These are phyloP conservation scores for Venturia oleaginea DNA, from an alignment of 2,329 filamentous ascomycete genomes.

Conservation along the genomic window DNA sequence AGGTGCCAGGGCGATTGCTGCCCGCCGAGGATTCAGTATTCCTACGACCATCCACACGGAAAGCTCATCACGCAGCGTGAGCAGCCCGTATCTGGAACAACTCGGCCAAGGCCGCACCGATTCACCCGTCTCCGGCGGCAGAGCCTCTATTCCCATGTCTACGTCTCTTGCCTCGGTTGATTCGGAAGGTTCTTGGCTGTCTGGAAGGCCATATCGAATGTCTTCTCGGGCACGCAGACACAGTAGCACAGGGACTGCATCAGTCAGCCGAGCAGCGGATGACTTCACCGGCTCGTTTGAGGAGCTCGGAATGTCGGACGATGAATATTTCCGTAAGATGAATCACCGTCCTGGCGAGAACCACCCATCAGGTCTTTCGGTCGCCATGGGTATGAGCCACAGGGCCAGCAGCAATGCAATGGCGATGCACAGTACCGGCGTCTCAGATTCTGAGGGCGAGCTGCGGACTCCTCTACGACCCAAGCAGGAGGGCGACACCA, in stretches of 20 bases:
- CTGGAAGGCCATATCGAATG: slow-evolving; percentile 54
- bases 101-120: slow-evolving; percentile 24
- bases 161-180: slow-evolving; percentile 90
- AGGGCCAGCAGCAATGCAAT: slow-evolving; percentile 40
- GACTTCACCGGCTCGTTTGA: slow-evolving; percentile 55
- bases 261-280: slow-evolving; percentile 32
- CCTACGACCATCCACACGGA: slow-evolving; percentile 23
- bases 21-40: slow-evolving; percentile 28
- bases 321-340: slow-evolving; percentile 62
- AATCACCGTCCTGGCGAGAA: slow-evolving; percentile 36
- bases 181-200: slow-evolving; percentile 93
- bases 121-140: slow-evolving; percentile 24
- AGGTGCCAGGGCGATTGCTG: slow-evolving; percentile 31
- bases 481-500: slow-evolving; percentile 28
- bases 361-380: slow-evolving; percentile 21
- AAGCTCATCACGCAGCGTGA: neutral
- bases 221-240: slow-evolving; percentile 36
- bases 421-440: slow-evolving; percentile 23
- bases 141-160: slow-evolving; percentile 42
- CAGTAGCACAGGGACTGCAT: slow-evolving; percentile 37
- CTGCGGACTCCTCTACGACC: slow-evolving; percentile 17
- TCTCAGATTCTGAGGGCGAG: slow-evolving; percentile 19
- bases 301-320: slow-evolving; percentile 56
- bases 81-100: slow-evolving; percentile 17
- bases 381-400: slow-evolving; percentile 19